These are phyloP conservation scores for Byssoonygena ceratinophila DNA, from an alignment of 2,329 filamentous ascomycete species.

Conservation along the genomic window DNA sequence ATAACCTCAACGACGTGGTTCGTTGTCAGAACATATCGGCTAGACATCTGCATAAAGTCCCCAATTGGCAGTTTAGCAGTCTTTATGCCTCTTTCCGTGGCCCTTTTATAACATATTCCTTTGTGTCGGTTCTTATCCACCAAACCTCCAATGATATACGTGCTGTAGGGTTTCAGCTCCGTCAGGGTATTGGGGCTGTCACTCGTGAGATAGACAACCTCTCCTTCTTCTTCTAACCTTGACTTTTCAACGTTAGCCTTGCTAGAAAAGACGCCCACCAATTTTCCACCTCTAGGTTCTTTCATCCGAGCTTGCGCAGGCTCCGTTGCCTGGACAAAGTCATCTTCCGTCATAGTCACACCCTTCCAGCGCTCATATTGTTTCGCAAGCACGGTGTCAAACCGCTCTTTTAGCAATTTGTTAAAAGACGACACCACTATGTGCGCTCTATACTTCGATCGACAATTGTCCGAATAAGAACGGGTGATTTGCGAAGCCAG, in stretches of 20 bases:
- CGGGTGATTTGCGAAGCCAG: conserved; percentile 74
- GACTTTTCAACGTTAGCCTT: conserved; percentile 15
- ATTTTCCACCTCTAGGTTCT: conserved; percentile 43
- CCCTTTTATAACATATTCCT: conserved; percentile 78
- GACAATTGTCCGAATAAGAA: conserved; percentile 78
- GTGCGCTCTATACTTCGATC: conserved; percentile 56
- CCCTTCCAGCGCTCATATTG: conserved; percentile 72
- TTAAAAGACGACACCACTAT: conserved; percentile 69
- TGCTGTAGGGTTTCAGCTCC: conserved; percentile 73
- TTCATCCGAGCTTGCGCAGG: conserved; percentile 60
- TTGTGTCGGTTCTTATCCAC: conserved; percentile 97
- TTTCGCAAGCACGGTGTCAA: conserved; percentile 61
- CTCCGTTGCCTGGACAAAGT: conserved; percentile 60
- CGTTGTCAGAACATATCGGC: conserved; percentile 73
- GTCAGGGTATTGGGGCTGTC: conserved; percentile 81
- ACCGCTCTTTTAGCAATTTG: conserved; percentile 62
- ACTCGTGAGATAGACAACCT: conserved; percentile 79
- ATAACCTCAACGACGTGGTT: conserved; percentile 98
- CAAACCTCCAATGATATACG: conserved; percentile 85
- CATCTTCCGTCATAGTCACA: conserved; percentile 59
- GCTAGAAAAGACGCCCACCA: conserved; percentile 50
- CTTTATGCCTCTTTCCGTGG: conserved; percentile 61
- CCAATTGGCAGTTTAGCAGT: conserved; percentile 90
- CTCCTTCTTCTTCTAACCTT: conserved; percentile 36
- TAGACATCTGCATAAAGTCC: conserved; percentile 87